Percentiles rank a stretch among this genome's conserved stretches.
phyloP scores from a whole-genome alignment of 2,329 filamentous ascomycete species.

The Microdochium paspali region DNA sequence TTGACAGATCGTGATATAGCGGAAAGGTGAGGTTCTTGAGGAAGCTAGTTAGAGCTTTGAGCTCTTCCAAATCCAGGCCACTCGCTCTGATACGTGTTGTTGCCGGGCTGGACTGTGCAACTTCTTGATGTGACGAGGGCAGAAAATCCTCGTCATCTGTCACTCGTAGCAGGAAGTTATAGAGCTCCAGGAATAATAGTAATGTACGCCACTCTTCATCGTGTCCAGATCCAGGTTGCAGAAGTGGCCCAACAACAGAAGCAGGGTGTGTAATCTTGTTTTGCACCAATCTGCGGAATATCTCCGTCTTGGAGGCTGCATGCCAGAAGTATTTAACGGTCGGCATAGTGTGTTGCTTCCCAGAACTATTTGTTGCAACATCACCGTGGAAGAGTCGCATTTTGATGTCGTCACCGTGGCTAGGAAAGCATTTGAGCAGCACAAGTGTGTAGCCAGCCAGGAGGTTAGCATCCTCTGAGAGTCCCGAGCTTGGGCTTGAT shows the following conservation, averaged over 20 bases:
- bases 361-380: conserved; percentile 29
- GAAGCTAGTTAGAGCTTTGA: conserved; percentile 69
- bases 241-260: conserved; percentile 11
- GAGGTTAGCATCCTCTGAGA: conserved; percentile 54
- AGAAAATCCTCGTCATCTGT: conserved; percentile 98
- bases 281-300: conserved; percentile 24
- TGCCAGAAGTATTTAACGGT: conserved; percentile 83
- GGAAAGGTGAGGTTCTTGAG: conserved; percentile 87
- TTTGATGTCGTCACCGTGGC: conserved; percentile 75
- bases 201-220: conserved; percentile 79
- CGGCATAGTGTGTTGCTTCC: conserved; percentile 37
- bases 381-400: conserved; percentile 87
- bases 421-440: conserved; percentile 75
- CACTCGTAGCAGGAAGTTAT: conserved; percentile 83
- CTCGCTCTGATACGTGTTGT: conserved; percentile 47
- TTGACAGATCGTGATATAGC: conserved; percentile 73
- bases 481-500: conserved; percentile 19
- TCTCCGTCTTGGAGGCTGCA: conserved; percentile 33
- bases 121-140: conserved; percentile 37
- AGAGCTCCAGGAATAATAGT: conserved; percentile 85
- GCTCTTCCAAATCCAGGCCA: conserved; percentile 60
- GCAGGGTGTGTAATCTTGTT: conserved; percentile 17
- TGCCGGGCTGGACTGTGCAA: conserved; percentile 25
- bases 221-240: conserved; percentile 23
- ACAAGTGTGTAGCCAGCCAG: conserved; percentile 82